phyloP scores from a whole-genome alignment of 2,329 filamentous ascomycete species.

The Zarea fungicola region DNA sequence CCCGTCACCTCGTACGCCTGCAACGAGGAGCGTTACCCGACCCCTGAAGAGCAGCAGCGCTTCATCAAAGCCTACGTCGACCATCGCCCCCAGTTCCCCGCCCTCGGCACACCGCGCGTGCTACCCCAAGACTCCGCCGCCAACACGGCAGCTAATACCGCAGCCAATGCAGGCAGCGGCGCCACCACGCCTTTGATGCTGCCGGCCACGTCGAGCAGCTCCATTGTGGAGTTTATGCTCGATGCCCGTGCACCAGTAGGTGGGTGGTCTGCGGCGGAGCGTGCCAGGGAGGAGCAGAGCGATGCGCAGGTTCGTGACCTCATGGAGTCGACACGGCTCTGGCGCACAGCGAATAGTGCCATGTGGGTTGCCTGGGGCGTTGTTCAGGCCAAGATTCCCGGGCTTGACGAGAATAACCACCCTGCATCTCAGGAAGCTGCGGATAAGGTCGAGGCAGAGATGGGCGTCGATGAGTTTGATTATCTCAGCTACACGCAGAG shows the following conservation, averaged over 20 bases:
- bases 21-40: slow-evolving; percentile 68
- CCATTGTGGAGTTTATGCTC: slow-evolving; percentile 70
- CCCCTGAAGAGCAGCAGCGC: slow-evolving; percentile 70
- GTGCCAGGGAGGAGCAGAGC: slow-evolving; percentile 54
- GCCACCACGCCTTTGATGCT: slow-evolving; percentile 28
- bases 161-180: slow-evolving; percentile 19
- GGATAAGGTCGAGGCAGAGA: slow-evolving; percentile 39
- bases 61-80: slow-evolving; percentile 85
- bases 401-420: slow-evolving; percentile 45
- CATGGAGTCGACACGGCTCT: slow-evolving; percentile 73
- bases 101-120: slow-evolving; percentile 46
- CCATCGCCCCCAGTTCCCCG: slow-evolving; percentile 66
- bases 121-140: slow-evolving; percentile 37
- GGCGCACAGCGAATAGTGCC: slow-evolving; percentile 82
- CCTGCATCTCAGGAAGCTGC: slow-evolving; percentile 31
- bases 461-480: slow-evolving; percentile 75
- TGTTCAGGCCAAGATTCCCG: slow-evolving; percentile 84
- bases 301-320: slow-evolving; percentile 67
- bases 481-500: slow-evolving; percentile 90
- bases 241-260: slow-evolving; percentile 61
- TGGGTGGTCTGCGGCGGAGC: slow-evolving; percentile 49
- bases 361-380: slow-evolving; percentile 96
- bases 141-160: slow-evolving; percentile 22
- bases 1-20: slow-evolving; percentile 59
- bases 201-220: slow-evolving; percentile 39